Evolutionary conservation across 108 stramenopile genomes (phyloP).

Genomic region (Nitzschia sp.): DNA sequence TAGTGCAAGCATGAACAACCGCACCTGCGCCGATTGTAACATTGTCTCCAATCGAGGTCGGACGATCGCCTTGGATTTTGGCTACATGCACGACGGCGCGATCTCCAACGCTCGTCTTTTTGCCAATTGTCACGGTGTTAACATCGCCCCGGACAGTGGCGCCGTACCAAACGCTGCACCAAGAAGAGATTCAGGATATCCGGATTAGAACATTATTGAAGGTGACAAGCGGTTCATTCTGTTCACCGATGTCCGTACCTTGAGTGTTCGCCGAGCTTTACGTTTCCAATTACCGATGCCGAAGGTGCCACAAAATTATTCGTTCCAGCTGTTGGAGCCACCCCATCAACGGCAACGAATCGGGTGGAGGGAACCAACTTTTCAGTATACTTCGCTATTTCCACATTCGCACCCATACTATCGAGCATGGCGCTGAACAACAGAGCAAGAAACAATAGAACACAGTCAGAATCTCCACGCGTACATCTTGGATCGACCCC

Average conservation of each 20-base stretch:
- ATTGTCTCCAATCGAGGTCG: constrained; percentile 85
- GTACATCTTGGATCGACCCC: too few relatives aligned
- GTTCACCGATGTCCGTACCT: constrained; percentile 32
- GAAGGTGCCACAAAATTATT: constrained; percentile 83
- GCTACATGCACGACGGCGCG: constrained; percentile 95
- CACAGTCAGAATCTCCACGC: neutral
- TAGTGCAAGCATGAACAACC: constrained; percentile 90
- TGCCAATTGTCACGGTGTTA: constrained; percentile 80
- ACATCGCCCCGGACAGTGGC: constrained; percentile 88
- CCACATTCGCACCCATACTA: constrained; percentile 66
- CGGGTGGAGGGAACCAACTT: constrained; percentile 86
- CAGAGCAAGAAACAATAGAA: constrained; percentile 5
- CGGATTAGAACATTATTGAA: neutral
- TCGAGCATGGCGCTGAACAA: constrained; percentile 44
- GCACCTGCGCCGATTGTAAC: constrained; percentile 86
- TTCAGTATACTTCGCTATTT: constrained; percentile 83
- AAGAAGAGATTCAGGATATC: constrained; percentile 2
- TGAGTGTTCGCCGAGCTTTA: constrained; percentile 68
- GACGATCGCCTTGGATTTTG: constrained; percentile 89
- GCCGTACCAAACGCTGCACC: constrained; percentile 82
- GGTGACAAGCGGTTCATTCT: neutral
- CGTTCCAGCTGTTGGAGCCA: constrained; percentile 65
- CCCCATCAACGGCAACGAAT: constrained; percentile 83
- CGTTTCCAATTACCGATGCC: constrained; percentile 81
- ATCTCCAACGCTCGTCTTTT: constrained; percentile 84